Evolutionary conservation across 768 basidiomycete genomes (phyloP).

Genomic region (Lentinus brumalis): DNA sequence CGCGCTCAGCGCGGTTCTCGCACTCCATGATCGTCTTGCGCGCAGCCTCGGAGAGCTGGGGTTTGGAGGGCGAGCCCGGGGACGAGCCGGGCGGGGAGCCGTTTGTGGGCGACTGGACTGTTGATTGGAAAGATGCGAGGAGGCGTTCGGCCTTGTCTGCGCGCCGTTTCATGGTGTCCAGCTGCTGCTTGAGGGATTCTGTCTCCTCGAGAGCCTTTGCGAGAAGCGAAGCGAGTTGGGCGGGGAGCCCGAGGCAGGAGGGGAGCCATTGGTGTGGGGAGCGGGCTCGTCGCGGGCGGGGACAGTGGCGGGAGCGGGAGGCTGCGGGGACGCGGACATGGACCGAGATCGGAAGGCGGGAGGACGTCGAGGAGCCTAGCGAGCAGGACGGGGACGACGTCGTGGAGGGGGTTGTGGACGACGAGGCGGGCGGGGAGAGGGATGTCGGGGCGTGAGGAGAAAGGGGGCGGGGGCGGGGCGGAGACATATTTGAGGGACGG

Average conservation of each 20-base stretch:
- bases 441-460: constrained; percentile 13
- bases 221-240: constrained; percentile 62
- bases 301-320: constrained; percentile 14
- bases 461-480: constrained; percentile 21
- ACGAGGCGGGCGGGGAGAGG: constrained; percentile 9
- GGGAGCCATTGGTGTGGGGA: constrained; percentile 15
- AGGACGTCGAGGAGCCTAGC: not conserved
- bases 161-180: constrained; percentile 41
- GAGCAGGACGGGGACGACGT: constrained; percentile 44
- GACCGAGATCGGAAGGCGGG: not conserved
- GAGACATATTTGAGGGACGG: constrained; percentile 10
- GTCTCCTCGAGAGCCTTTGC: constrained; percentile 52
- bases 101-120: constrained; percentile 26
- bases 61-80: constrained; percentile 21
- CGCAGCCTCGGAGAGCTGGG: constrained; percentile 33
- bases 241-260: constrained; percentile 34
- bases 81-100: constrained; percentile 25
- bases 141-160: constrained; percentile 58
- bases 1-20: constrained; percentile 51
- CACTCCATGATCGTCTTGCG: constrained; percentile 41
- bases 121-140: constrained; percentile 29
- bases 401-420: not conserved
- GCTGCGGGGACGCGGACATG: constrained; percentile 30
- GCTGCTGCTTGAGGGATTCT: constrained; percentile 54
- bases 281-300: constrained; percentile 16